Evolutionary conservation across 331 rosid genomes (phyloP), one percentile per base, ranked within the genome.

Genomic region (Malus hybrid): DNA sequence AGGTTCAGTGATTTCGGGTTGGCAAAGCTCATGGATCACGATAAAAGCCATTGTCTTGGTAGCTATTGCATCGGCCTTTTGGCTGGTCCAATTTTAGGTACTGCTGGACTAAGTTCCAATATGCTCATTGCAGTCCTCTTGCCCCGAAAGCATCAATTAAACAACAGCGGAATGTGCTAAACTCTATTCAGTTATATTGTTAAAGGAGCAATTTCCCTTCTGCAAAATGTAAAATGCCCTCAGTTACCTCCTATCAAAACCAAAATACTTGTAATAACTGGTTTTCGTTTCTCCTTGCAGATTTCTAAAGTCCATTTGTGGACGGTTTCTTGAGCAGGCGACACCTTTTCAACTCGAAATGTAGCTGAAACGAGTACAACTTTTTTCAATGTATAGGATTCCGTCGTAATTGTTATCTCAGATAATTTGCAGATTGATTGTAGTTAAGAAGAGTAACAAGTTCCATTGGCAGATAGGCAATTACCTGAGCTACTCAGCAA

Each of bases 11-110:
- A 91, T 86, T 93, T 93, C 32, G 97, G 97, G 7, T 74, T 93
- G 78, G 98, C 98, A 0, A 93, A 90, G 81, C 90, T 90, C 67
- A 89, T 87, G 92, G 98, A 93, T 81, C 98, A 93, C 67, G 98
- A 89, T 56, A 88, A 84, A 82, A 90, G 98, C 78, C 97, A 1
- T 24, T 24, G 39, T 72, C 74, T 65, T 56, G 8, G 57, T 48
- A 57, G 18, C 69, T 79, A 66, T 26, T 28, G 7, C 53, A 48
- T 57, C 50, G n/a, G 4, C 16, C n/a, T 66, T 34, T 55, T 32
- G 26, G 33, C 4, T 44, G 20, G 33, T 61, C 30, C 20, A 10
- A 33, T 44, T 42, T 9, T 15, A 12, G 20, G 29, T 42, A 29
- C n/a, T 61, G 68, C 60, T 30, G 63, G 69, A 57, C 74, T 66